These are phyloP conservation scores for Plasmodium ovale DNA, from an alignment of 169 alveolate species.

Conservation along the genomic window DNA sequence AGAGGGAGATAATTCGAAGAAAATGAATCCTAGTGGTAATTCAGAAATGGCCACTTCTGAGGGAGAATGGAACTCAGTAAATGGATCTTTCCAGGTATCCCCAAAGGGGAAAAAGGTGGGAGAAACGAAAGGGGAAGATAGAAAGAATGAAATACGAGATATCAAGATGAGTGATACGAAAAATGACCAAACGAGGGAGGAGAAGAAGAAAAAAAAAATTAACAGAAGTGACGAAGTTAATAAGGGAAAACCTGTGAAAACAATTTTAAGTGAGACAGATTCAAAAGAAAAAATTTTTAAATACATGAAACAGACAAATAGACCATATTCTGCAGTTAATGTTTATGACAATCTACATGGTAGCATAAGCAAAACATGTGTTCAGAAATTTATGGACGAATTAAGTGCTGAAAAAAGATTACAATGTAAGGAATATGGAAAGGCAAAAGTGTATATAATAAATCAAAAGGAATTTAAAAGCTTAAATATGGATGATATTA, in stretches of 20 bases:
- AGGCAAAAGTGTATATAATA: constrained; percentile 86
- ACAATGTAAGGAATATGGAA: constrained; percentile 88
- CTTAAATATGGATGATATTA: constrained; percentile 31
- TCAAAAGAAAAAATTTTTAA: constrained; percentile 82
- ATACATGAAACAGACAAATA: constrained; percentile 85
- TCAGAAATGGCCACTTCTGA: not conserved
- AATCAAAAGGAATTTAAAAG: constrained; percentile 81
- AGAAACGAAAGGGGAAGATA: not conserved
- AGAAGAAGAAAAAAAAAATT: not conserved
- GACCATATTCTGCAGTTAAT: constrained; percentile 88
- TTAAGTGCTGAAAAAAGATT: constrained; percentile 80
- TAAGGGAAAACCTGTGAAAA: constrained; percentile 27
- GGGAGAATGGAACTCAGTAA: not conserved
- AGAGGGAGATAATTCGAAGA: no score
- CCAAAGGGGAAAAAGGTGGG: not conserved
- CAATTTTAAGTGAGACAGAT: constrained; percentile 40
- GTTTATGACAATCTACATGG: constrained; percentile 86
- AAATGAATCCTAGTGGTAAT: no score
- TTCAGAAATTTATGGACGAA: constrained; percentile 85
- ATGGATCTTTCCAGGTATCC: not conserved
- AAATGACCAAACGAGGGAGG: not conserved
- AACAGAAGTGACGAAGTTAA: constrained; percentile 16
- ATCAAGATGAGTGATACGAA: not conserved
- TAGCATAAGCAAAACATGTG: constrained; percentile 79
- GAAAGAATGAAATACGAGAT: not conserved